These are phyloP conservation scores for Gentiana macrophylla DNA, from an alignment of 257 asterid genomes.

Conservation along the genomic window DNA sequence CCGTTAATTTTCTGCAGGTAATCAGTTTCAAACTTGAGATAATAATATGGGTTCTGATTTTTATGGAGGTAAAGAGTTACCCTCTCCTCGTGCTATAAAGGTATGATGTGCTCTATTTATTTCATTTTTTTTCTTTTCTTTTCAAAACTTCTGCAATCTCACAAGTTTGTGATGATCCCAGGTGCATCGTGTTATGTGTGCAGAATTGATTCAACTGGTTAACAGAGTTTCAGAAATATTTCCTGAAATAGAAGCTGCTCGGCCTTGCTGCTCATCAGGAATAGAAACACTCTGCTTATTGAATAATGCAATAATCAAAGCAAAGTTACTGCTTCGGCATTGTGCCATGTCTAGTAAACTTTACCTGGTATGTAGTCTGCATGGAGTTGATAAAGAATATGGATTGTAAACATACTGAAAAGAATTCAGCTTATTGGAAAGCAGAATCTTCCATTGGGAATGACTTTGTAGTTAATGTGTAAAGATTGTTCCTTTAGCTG, in stretches of 20 bases:
- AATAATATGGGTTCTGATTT: conserved; percentile 49
- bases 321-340: conserved; percentile 47
- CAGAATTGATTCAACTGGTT: conserved; percentile 40
- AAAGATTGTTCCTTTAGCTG: too few species aligned
- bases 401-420: not conserved
- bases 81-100: conserved; percentile 44
- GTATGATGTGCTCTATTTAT: conserved; percentile 21
- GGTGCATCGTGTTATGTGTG: conserved; percentile 78
- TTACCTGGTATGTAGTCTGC: conserved; percentile 52
- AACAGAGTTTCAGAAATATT: conserved; percentile 29
- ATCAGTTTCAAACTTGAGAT: conserved; percentile 9
- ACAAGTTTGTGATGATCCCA: conserved; percentile 21
- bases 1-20: not conserved
- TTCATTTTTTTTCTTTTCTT: too few species aligned
- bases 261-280: conserved; percentile 82
- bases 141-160: not conserved
- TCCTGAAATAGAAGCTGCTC: conserved; percentile 68
- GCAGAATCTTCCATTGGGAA: too few species aligned
- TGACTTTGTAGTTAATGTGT: too few species aligned
- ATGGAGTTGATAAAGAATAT: conserved; percentile 2
- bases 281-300: conserved; percentile 63
- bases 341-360: conserved; percentile 85
- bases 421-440: too few species aligned
- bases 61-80: conserved; percentile 30
- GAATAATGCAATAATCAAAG: conserved; percentile 46